Evolutionary conservation across 78 protist genomes (phyloP).

Genomic region (Chrysochromulina tobinii): DNA sequence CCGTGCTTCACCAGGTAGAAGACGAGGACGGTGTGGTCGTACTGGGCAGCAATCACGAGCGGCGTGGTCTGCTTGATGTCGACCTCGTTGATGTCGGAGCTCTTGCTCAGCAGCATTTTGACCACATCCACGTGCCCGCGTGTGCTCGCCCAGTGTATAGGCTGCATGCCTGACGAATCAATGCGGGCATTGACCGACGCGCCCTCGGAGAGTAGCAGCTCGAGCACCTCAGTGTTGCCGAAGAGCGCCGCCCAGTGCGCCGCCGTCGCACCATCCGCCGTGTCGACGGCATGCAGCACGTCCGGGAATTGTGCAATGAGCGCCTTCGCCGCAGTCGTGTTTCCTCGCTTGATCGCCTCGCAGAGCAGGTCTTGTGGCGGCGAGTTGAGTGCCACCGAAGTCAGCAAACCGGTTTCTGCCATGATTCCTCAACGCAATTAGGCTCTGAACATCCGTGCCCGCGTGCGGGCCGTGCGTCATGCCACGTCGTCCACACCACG

Average conservation of each 20-base stretch:
- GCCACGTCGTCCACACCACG: too few relatives aligned
- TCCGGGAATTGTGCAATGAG: neutral
- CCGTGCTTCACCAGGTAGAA: neutral
- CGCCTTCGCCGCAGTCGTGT: neutral
- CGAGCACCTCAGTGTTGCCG: neutral
- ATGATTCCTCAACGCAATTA: too few relatives aligned
- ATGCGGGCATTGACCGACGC: neutral
- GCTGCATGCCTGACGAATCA: neutral
- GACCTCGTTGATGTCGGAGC: neutral
- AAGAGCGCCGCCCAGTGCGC: neutral
- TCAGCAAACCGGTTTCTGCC: too few relatives aligned
- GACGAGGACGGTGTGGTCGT: constrained; percentile 21
- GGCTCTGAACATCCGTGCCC: too few relatives aligned
- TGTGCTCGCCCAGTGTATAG: constrained; percentile 4
- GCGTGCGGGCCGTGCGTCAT: too few relatives aligned
- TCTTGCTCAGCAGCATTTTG: neutral
- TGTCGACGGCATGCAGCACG: neutral
- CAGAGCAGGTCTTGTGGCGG: neutral
- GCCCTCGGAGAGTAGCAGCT: neutral
- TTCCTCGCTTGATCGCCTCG: neutral
- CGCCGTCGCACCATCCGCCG: neutral
- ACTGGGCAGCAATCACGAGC: neutral
- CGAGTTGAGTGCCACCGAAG: neutral
- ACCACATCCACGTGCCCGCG: neutral
- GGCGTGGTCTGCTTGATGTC: neutral